These are phyloP conservation scores for Monilinia aucupariae DNA, from an alignment of 2,329 filamentous ascomycete species.

Conservation along the genomic window DNA sequence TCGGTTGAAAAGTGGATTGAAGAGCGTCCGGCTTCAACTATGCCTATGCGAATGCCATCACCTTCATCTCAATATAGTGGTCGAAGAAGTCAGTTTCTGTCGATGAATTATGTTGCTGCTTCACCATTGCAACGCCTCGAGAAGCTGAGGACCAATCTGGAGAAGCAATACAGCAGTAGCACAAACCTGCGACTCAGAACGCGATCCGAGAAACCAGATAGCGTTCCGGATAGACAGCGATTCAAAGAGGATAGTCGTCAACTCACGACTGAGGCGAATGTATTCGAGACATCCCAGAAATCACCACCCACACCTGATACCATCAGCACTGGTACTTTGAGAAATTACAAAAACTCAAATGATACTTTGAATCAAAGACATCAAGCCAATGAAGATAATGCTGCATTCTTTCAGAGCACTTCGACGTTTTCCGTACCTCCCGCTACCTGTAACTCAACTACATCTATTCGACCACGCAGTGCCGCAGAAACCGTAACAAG, in stretches of 20 bases:
- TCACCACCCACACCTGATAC: conserved; percentile 37
- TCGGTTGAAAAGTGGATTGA: conserved; percentile 35
- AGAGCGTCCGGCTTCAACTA: conserved; percentile 24
- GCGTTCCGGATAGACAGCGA: conserved; percentile 18
- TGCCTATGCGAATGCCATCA: conserved; percentile 12
- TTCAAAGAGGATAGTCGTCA: conserved; percentile 19
- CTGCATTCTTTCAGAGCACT: conserved; percentile 25
- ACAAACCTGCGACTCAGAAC: conserved; percentile 7
- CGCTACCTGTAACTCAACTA: conserved; percentile 21
- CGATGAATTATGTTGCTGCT: conserved; percentile 44
- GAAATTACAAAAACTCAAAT: conserved; percentile 46
- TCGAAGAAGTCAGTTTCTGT: conserved; percentile 39
- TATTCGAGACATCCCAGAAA: conserved; percentile 35
- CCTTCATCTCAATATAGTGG: conserved; percentile 15
- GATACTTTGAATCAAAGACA: conserved; percentile 39
- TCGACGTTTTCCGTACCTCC: conserved; percentile 21
- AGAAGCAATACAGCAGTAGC: conserved; percentile 19
- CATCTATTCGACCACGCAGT: conserved; percentile 31
- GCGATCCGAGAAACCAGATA: neutral
- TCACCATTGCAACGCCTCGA: conserved; percentile 50
- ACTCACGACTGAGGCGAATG: conserved; percentile 31
- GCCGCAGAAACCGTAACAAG: conserved; percentile 35
- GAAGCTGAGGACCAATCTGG: conserved; percentile 36
- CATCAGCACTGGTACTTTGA: conserved; percentile 34
- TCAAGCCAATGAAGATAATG: conserved; percentile 19